Percentiles rank a stretch among this genome's conserved stretches.
Evolutionary conservation across 805 yeast species (phyloP).

Genomic region (Komagataella ulmi): DNA sequence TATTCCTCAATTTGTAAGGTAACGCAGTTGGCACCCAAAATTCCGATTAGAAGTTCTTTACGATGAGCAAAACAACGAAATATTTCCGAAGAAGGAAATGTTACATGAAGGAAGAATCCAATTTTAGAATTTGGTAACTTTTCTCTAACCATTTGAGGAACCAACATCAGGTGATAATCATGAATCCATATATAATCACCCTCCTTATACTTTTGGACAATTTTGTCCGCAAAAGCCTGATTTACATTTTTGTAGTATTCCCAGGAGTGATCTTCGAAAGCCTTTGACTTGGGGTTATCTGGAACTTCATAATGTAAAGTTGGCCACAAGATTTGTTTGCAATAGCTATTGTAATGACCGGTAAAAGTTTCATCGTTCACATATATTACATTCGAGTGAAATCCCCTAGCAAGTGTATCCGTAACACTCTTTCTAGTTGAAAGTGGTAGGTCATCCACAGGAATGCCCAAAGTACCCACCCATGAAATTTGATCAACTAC

Average conservation of each 20-base stretch:
- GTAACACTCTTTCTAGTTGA: slow-evolving; percentile 41
- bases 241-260: slow-evolving; percentile 65
- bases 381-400: slow-evolving; percentile 50
- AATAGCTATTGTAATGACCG: slow-evolving; percentile 85
- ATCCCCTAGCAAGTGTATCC: slow-evolving; percentile 28
- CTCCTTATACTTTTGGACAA: slow-evolving; percentile 51
- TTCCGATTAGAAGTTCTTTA: slow-evolving; percentile 59
- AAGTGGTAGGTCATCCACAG: slow-evolving; percentile 68
- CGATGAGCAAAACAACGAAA: slow-evolving; percentile 90
- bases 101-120: slow-evolving; percentile 85
- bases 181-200: slow-evolving; percentile 87
- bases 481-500: slow-evolving; percentile 34
- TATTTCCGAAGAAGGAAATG: slow-evolving; percentile 93
- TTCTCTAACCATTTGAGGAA: slow-evolving; percentile 73
- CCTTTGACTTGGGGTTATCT: slow-evolving; percentile 85
- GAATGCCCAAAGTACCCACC: slow-evolving; percentile 91
- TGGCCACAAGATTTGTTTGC: slow-evolving; percentile 95
- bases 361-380: slow-evolving; percentile 71
- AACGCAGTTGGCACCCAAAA: slow-evolving; percentile 79
- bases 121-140: slow-evolving; percentile 72
- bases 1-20: slow-evolving; percentile 90
- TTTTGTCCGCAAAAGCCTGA: slow-evolving; percentile 64
- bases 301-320: slow-evolving; percentile 89
- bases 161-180: slow-evolving; percentile 82
- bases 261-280: slow-evolving; percentile 95